These are phyloP conservation scores for Salix exigua DNA, from an alignment of 345 rosid genomes.

Conservation along the genomic window DNA sequence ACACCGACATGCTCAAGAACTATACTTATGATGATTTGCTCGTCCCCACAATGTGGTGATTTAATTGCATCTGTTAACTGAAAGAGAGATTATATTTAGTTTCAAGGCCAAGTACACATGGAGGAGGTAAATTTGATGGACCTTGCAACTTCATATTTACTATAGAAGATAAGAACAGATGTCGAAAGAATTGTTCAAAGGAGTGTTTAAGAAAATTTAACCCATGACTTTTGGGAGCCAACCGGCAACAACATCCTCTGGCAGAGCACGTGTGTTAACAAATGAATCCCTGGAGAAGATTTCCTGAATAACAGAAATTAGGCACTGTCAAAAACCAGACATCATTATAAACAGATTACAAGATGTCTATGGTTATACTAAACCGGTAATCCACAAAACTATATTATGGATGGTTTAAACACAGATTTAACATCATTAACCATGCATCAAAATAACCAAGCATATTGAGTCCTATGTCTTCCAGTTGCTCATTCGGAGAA, in stretches of 20 bases:
- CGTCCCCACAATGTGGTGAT: background rate
- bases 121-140: background rate
- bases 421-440: background rate
- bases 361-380: background rate
- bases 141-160: background rate
- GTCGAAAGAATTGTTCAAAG: background rate
- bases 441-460: background rate
- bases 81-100: background rate
- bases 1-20: background rate
- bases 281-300: constrained; percentile 78
- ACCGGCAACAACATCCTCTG: constrained; percentile 80
- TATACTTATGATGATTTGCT: background rate
- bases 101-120: background rate
- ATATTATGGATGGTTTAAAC: background rate
- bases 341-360: background rate
- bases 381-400: background rate
- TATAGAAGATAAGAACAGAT: background rate
- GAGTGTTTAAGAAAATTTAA: constrained; percentile 15
- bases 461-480: background rate
- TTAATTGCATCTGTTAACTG: background rate
- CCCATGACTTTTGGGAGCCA: constrained; percentile 89
- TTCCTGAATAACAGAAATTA: constrained; percentile 39
- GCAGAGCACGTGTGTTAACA: constrained; percentile 58
- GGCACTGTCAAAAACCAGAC: constrained; percentile 2
- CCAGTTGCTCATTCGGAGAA: too few species aligned